Percentiles rank a stretch among this genome's conserved stretches.
Conservation (phyloP, 352 stramenopile species). For the Pythium angustatum region DNA sequence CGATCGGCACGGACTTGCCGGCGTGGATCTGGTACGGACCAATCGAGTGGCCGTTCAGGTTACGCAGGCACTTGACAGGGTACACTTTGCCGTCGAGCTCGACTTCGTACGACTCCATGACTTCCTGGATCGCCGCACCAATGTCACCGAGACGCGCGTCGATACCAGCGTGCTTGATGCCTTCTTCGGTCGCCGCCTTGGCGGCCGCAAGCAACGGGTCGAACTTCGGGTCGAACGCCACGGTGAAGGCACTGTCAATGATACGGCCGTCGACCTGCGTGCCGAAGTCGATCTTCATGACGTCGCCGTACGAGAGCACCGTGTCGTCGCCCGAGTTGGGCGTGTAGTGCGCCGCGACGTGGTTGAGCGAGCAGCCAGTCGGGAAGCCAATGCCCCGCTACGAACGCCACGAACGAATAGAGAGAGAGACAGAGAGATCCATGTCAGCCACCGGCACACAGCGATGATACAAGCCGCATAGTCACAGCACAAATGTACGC, state of each 20-base stretch:
- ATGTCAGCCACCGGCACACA: too few species aligned
- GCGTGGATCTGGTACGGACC: constrained; percentile 95
- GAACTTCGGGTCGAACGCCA: constrained; percentile 93
- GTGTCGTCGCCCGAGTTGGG: constrained; percentile 94
- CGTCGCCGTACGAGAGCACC: constrained; percentile 90
- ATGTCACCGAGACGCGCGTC: constrained; percentile 95
- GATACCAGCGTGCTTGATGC: constrained; percentile 90
- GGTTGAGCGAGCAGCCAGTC: constrained; percentile 93
- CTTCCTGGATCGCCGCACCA: constrained; percentile 94
- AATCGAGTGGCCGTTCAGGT: constrained; percentile 99
- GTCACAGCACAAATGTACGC: too few species aligned
- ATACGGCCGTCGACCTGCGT: constrained; percentile 96
- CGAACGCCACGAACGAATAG: too few species aligned
- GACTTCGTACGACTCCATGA: constrained; percentile 98
- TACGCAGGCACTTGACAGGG: constrained; percentile 95
- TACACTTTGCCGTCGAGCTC: constrained; percentile 96
- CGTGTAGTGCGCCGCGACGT: constrained; percentile 96
- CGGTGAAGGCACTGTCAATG: constrained; percentile 96
- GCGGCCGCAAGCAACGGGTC: constrained; percentile 89
- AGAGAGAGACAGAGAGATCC: too few species aligned
- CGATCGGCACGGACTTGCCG: constrained; percentile 97
- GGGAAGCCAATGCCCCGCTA: constrained; percentile 96
- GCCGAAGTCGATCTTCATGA: constrained; percentile 98
- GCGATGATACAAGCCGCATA: too few species aligned
- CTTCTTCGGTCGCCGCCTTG: constrained; percentile 90